Evolutionary conservation across 2,329 filamentous ascomycete species (phyloP), one percentile per base, ranked within the genome.

Genomic region (Nannizzia gypsea): DNA sequence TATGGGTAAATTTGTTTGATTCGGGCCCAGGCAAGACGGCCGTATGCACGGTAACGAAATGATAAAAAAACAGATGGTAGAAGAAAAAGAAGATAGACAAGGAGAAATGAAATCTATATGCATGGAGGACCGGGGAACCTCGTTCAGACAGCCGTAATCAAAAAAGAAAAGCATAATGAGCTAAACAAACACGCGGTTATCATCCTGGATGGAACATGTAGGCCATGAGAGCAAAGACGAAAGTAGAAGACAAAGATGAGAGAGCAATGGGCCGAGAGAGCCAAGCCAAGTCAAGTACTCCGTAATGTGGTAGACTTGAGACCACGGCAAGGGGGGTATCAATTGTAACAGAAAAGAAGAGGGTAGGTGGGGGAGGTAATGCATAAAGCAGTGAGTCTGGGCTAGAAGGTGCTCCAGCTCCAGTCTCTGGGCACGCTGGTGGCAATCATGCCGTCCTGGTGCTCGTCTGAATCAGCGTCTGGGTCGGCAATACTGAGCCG

Each of bases 321-420:
- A 52, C 17, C 20, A 54, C 57, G 15, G 17, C 38, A 60, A 50
- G n/a, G 44, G 28, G 56, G 59, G 59, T 58, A 60, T 60, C 54
- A 60, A 58, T 17, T 11, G 24, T 13, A 28, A 26, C 11, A 26
- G 22, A 40, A 48, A n/a, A 40, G 56, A 62, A 61, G 42, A 24
- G 46, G 56, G 36, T 38, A 57, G 20, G n/a, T 13, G 11, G 15
- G 9, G 20, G 42, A 46, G 17, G n/a, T n/a, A n/a, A n/a, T n/a
- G n/a, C n/a, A n/a, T 57, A 59, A 60, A 60, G 61, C 46, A 31
- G 59, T 13, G 8, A 56, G n/a, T 50, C 36, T n/a, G n/a, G 36
- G 59, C 74, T 72, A 84, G 67, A 84, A 84, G 36, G 81, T 84
- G 72, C 81, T 83, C 81, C 81, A 84, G 67, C 80, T 80, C 81